Evolutionary conservation across 176 grass and related monocot genomes (phyloP), one percentile per base, ranked within the genome.

Genomic region (Triticum timopheevii): DNA sequence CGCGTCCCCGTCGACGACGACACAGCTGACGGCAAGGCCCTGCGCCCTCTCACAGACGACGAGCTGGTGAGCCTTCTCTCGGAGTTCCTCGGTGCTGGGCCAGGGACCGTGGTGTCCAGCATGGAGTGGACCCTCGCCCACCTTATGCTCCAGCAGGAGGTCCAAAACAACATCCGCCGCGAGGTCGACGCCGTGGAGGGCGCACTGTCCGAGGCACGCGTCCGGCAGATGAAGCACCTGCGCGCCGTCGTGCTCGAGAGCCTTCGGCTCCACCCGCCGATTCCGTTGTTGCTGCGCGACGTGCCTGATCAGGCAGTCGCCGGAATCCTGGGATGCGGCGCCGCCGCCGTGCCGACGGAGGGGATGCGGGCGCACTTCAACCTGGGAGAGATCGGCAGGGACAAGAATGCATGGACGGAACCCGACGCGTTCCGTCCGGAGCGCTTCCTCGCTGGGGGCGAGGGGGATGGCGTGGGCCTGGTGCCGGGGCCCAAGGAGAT

Each of bases 381-480:
- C 8, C 8, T 65, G 6, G 13, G 20, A 2, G 44, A 68, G 22
- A 82, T 82, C 9, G 79, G 34, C 16, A 54, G 80, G 27, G 65
- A 82, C 80, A 10, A 17, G 0, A 69, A 54, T 2, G 6, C 28
- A 1, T 82, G 80, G 80, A 38, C 45, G 11, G 20, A 69, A 4
- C 45, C 80, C 7, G 45, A 70, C 11, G 86, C 56, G 83, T 94
- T 91, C 87, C 69, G 70, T 27, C 92, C 89, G 22, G 92, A 94
- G 82, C 69, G 92, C 24, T 93, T 93, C 79, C 3, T 90, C 40
- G 65, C 66, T 17, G 88, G 83, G 4, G 92, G 88, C 4, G 79
- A 90, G 62, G 83, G 68, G 0, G 65, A 69, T 45, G 45, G 45
- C 4, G 65, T 82, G 0, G 30, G 80, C 1, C 11, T 42, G 0